These are phyloP conservation scores for Pharus latifolius DNA, from an alignment of 176 grass and related monocot species.

Conservation along the genomic window DNA sequence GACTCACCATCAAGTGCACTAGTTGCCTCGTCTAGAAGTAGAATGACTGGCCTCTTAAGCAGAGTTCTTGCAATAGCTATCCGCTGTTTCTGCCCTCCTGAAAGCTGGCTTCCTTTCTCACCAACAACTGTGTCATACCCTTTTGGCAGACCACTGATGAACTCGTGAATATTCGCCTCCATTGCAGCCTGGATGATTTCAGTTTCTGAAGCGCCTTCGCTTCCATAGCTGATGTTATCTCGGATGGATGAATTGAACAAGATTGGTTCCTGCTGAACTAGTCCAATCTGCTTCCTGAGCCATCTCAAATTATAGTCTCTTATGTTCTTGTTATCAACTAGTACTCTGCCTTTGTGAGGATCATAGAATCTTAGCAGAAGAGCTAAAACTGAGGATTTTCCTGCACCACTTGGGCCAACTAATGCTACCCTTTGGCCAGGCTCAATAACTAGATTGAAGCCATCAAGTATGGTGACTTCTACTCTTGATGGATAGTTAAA, in stretches of 20 bases:
- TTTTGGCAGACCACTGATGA: conserved; percentile 35
- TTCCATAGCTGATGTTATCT: conserved; percentile 42
- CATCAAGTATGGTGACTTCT: conserved; percentile 24
- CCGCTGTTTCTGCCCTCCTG: conserved; percentile 43
- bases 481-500: conserved; percentile 38
- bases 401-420: conserved; percentile 43
- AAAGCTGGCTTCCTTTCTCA: conserved; percentile 37
- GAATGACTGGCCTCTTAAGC: conserved; percentile 29
- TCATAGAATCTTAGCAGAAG: conserved; percentile 46
- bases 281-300: conserved; percentile 39
- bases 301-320: conserved; percentile 38
- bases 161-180: conserved; percentile 39
- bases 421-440: conserved; percentile 31
- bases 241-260: conserved; percentile 43
- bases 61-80: conserved; percentile 37
- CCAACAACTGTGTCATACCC: conserved; percentile 40
- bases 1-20: conserved; percentile 40
- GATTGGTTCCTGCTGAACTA: conserved; percentile 48
- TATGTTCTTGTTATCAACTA: conserved; percentile 25
- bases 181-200: conserved; percentile 35
- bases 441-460: conserved; percentile 28
- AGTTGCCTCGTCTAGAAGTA: conserved; percentile 52
- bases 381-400: conserved; percentile 41
- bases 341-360: conserved; percentile 15
- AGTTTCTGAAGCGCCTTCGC: conserved; percentile 22